Evolutionary conservation across 192 early-diverging fungal genomes (phyloP), one percentile per base, ranked within the genome.

Genomic region (Paraglomus occultum): DNA sequence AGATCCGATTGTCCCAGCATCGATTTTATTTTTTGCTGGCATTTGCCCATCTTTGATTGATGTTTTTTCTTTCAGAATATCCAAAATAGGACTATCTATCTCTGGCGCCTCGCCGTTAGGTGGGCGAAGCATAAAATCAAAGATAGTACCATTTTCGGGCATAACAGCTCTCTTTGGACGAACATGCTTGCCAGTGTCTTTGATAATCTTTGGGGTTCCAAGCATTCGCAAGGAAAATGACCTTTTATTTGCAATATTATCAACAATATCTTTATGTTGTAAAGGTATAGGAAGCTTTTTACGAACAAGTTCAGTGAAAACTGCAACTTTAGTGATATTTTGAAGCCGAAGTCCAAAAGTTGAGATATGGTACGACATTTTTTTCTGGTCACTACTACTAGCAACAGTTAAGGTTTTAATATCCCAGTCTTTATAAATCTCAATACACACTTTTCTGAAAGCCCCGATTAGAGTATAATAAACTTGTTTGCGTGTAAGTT

Each of bases 171-270:
- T 63, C 38, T 63, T 63, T 8, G 5, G 1, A 7, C 61, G 20
- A 6, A 63, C 45, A 47, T 63, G 46, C 11, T 63, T 9, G 8
- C 40, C 40, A 40, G 38, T 59, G n/a, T 59, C 38, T 59, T 63
- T 47, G 47, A 47, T 63, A 63, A 47, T 6, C 10, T 61, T 61
- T 61, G 58, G 42, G 5, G 42, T 61, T 61, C 42, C 58, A 39
- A 61, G 58, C 1, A 63, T 63, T 47, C 11, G n/a, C 20, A 63
- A 63, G 5, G 46, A 63, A 20, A 45, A 63, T 14, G 22, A 47
- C 5, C 22, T 46, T 31, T 63, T 63, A 46, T 43, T 46, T 45
- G 45, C 45, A 46, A 63, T 63, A 63, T 63, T 63, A 63, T 63
- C 46, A n/a, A 63, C 22, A 47, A 63, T 63, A 18, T 47, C 20